phyloP scores from a whole-genome alignment of 2,329 filamentous ascomycete species.

The Fonsecaea nubica region DNA sequence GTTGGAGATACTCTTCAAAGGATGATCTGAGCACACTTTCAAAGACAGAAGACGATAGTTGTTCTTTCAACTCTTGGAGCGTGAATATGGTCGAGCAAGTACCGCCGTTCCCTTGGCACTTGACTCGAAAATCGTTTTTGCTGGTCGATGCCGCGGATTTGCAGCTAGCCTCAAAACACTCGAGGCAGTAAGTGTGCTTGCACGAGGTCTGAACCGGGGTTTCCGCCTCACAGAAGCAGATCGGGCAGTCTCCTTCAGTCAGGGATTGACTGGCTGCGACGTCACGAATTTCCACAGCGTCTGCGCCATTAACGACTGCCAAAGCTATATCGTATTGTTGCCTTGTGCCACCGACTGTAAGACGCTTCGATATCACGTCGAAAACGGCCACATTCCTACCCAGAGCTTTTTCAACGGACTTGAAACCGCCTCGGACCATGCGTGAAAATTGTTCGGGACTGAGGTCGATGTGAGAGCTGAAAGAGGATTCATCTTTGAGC shows the following conservation, averaged over 20 bases:
- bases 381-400: constrained; percentile 37
- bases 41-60: constrained; percentile 45
- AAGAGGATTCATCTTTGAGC: constrained; percentile 31
- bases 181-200: constrained; percentile 68
- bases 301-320: constrained; percentile 32
- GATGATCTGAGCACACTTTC: constrained; percentile 50
- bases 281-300: constrained; percentile 14
- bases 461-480: constrained; percentile 31
- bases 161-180: constrained; percentile 58
- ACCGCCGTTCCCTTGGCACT: constrained; percentile 36
- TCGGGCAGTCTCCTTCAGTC: constrained; percentile 30
- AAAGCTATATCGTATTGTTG: constrained; percentile 34
- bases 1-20: constrained; percentile 47
- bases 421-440: constrained; percentile 36
- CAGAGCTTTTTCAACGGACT: constrained; percentile 30
- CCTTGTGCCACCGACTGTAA: constrained; percentile 34
- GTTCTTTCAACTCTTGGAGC: constrained; percentile 37
- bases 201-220: constrained; percentile 47
- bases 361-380: constrained; percentile 35
- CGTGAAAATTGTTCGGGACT: constrained; percentile 35
- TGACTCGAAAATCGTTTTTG: constrained; percentile 33
- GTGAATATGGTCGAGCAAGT: constrained; percentile 37
- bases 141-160: constrained; percentile 33
- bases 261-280: constrained; percentile 1
- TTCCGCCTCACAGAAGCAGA: constrained; percentile 39